Evolutionary conservation across 495 filamentous ascomycete species (phyloP).

Genomic region (Usnea hakonensis): DNA sequence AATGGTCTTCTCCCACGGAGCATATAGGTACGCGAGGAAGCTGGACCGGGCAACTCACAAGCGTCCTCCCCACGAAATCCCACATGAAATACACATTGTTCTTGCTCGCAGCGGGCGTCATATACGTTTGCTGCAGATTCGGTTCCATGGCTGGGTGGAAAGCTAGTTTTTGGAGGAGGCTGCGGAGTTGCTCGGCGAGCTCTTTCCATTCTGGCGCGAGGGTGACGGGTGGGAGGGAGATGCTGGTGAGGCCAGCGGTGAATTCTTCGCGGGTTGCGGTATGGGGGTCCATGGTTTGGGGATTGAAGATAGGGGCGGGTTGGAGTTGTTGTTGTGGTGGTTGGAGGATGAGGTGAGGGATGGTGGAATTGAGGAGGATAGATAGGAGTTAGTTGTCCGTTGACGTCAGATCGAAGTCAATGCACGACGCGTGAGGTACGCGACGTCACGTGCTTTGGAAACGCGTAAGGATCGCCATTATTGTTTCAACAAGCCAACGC

Average conservation of each 20-base stretch:
- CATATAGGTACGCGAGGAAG: neutral
- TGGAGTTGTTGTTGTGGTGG: no score
- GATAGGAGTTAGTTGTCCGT: neutral
- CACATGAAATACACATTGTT: conserved; percentile 34
- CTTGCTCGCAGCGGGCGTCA: conserved; percentile 30
- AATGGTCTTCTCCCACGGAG: neutral
- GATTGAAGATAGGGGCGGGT: neutral
- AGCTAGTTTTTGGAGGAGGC: conserved; percentile 26
- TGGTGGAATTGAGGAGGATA: neutral
- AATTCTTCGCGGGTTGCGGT: conserved; percentile 21
- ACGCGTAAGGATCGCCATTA: no score
- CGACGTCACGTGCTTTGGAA: neutral
- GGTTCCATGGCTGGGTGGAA: conserved; percentile 31
- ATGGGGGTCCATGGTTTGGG: conserved; percentile 22
- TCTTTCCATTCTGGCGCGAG: conserved; percentile 18
- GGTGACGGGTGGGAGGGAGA: neutral
- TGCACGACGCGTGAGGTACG: neutral
- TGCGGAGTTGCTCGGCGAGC: conserved; percentile 9
- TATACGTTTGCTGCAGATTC: conserved; percentile 31
- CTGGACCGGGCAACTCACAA: conserved; percentile 13
- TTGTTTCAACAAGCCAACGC: no score
- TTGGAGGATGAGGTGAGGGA: neutral
- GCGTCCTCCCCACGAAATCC: conserved; percentile 30
- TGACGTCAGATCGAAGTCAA: neutral
- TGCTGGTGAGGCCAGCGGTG: conserved; percentile 16